Evolutionary conservation across 2,329 filamentous ascomycete species (phyloP), one percentile per base, ranked within the genome.

Genomic region (Exophiala aquamarina): DNA sequence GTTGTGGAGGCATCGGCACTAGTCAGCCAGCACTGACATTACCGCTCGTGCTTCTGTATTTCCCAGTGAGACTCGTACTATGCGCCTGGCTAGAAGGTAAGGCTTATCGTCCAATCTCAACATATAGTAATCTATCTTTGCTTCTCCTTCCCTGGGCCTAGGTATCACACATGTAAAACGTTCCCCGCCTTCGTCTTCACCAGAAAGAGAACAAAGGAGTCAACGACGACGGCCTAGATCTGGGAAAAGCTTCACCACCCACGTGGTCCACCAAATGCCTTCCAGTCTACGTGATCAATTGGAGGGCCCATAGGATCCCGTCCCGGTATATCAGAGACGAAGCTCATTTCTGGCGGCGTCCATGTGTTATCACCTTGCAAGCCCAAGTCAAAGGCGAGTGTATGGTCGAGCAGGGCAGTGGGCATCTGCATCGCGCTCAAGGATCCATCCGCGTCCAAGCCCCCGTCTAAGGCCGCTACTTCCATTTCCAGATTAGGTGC

Each of bases 211-310:
- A n/a, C n/a, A n/a, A n/a, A n/a, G n/a, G n/a, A n/a, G n/a, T n/a
- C n/a, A n/a, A n/a, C n/a, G n/a, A n/a, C n/a, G n/a, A n/a, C n/a
- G n/a, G n/a, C n/a, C n/a, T n/a, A n/a, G n/a, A n/a, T n/a, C n/a
- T n/a, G n/a, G 50, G 36, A 50, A 36, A 29, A 42, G 32, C 41
- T 29, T 20, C 47, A 40, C 50, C 50, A 52, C 18, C 47, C 47
- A 21, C 41, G 50, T 41, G 36, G 29, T 33, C 46, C 21, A 6
- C 43, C 44, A 11, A 54, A 40, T 15, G 45, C 41, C 19, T 40
- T 42, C 52, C 56, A 59, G 23, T 60, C 47, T 13, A 55, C 36
- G 18, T 53, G 41, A 38, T 54, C 49, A 41, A 52, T 32, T 41
- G 54, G 15, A 34, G 47, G n/a, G 21, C 58, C 58, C 39, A 54